phyloP scores from a whole-genome alignment of 2,329 filamentous ascomycete genomes.

The Aureobasidium zeae region DNA sequence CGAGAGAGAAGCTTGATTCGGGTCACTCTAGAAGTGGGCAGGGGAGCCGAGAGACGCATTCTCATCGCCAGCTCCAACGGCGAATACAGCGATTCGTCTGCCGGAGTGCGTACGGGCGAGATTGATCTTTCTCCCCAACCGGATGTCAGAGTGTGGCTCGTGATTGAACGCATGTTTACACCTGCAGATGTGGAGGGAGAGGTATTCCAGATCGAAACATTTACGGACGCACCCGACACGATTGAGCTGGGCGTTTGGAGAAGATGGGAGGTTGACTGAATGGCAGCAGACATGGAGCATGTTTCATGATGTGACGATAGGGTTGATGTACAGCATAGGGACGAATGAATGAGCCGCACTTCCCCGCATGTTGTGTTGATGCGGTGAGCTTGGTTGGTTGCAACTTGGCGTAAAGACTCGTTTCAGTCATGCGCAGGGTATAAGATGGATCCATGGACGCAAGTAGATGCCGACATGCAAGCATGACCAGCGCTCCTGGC shows the following conservation, averaged over 20 bases:
- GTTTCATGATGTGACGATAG: too few relatives aligned
- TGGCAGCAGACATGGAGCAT: too few relatives aligned
- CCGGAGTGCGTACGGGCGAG: conserved; percentile 57
- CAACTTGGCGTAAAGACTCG: too few relatives aligned
- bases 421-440: conserved; percentile 3
- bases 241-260: conserved; percentile 39
- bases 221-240: conserved; percentile 36
- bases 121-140: conserved; percentile 61
- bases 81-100: conserved; percentile 60
- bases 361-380: not conserved
- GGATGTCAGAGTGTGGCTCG: conserved; percentile 49
- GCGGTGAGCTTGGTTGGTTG: too few relatives aligned
- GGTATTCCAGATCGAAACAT: conserved; percentile 43
- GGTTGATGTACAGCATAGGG: too few relatives aligned
- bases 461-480: conserved; percentile 14
- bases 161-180: conserved; percentile 69
- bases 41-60: conserved; percentile 56
- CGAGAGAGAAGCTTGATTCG: conserved; percentile 46
- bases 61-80: conserved; percentile 62
- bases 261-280: conserved; percentile 31
- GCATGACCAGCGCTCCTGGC: conserved; percentile 6
- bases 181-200: conserved; percentile 39
- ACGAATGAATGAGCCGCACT: too few relatives aligned
- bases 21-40: conserved; percentile 63
- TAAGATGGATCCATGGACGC: conserved; percentile 10